A percentile compares a stretch with the other conserved stretches of the same genome.
phyloP scores from a whole-genome alignment of 1,139 yeast species.

The Schwanniomyces etchellsii region DNA sequence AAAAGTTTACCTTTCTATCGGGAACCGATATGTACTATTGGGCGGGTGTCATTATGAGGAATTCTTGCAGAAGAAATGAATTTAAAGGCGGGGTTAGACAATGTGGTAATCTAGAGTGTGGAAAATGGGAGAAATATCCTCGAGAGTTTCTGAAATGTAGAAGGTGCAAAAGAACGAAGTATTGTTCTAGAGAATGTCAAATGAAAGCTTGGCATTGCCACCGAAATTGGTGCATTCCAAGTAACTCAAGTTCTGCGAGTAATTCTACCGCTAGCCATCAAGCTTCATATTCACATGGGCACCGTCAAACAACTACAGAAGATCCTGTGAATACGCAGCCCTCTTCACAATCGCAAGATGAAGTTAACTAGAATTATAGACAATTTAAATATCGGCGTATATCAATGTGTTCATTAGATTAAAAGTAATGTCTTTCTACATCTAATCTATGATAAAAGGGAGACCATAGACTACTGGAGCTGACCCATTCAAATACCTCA shows the following conservation, averaged over 20 bases:
- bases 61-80: constrained; percentile 90
- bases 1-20: constrained; percentile 74
- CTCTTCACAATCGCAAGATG: constrained; percentile 1
- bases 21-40: constrained; percentile 84
- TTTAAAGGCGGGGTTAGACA: constrained; percentile 84
- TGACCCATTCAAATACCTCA: constrained; percentile 24
- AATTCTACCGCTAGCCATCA: constrained; percentile 4
- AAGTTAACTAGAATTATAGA: neutral
- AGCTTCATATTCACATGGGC: neutral
- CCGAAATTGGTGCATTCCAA: constrained; percentile 85
- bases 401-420: neutral
- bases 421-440: neutral
- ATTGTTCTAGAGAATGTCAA: constrained; percentile 91
- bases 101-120: constrained; percentile 90
- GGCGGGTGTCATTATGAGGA: constrained; percentile 96
- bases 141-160: constrained; percentile 93
- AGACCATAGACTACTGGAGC: constrained; percentile 30
- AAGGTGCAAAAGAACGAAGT: constrained; percentile 89
- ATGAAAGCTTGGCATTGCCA: constrained; percentile 89
- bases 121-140: constrained; percentile 91
- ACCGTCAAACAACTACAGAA: neutral
- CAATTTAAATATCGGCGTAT: no score
- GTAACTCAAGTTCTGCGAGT: constrained; percentile 18
- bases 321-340: constrained; percentile 1
- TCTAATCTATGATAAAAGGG: constrained; percentile 10